Base-by-base conservation (phyloP, 176 grass and related monocot genomes). In the Avena insularis region DNA sequence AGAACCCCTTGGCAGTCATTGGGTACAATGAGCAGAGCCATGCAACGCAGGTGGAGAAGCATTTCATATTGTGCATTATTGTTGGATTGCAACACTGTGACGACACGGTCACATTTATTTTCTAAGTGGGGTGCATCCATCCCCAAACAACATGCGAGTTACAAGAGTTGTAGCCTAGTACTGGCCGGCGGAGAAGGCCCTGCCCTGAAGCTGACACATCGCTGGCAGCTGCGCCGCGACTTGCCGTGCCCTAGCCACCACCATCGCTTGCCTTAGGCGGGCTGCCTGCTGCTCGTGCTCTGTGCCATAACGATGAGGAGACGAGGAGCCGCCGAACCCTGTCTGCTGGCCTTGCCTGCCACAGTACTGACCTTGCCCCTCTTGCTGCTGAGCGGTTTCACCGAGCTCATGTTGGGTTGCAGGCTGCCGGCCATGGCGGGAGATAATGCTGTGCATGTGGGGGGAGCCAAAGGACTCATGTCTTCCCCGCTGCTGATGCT, bases 1-100 rank as follows among this genome's bases (percentile, higher is more conserved):
- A 43, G 40, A 43, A 6, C 40, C 40, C 40, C 40, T 43, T 6
- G 0, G 6, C 40, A 43, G 40, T 43, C 40, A 43, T 8, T 43
- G 40, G 40, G 40, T 43, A 43, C 40, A 43, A 43, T 43, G 40
- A 43, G 40, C 40, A 43, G 40, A 43, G 40, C 40, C 40, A 43
- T 43, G 40, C 40, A 43, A 43, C 46, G 46, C 9, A 15, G 66
- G 9, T 38, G 66, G 66, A 38, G 27, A 20, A 55, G 13, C 19
- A 23, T 70, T 38, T 14, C 19, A 12, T 82, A 12, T 82, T 54
- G 66, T 69, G 8, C 29, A 50, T 69, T 66, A 68, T 82, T 69
- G 1, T 9, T 11, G 1, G 4, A 17, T 53, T 60, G 33, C 66
- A 83, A 72, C 43, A 67, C n/a, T 38, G 17, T 8, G 49, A 83